Evolutionary conservation across 2,329 filamentous ascomycete genomes (phyloP), one percentile per base, ranked within the genome.

Genomic region (Periglandula ipomoeae): DNA sequence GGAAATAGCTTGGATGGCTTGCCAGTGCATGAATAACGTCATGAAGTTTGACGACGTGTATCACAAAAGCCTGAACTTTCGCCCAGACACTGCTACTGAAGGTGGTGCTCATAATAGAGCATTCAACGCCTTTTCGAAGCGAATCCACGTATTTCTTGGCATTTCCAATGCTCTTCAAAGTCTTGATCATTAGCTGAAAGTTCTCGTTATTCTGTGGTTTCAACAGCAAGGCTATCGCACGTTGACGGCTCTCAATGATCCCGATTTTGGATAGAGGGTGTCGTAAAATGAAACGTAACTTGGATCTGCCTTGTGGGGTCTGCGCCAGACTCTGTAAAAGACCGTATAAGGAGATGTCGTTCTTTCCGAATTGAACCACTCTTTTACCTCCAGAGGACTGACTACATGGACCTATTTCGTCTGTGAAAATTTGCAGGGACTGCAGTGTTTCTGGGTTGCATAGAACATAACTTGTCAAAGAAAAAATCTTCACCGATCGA

Each of bases 361-460:
- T 89, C 63, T 91, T 95, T 1, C 78, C 76, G 19, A 78, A 82
- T 1, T 76, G 80, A 23, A 71, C 58, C 24, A 50, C 59, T 17
- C 55, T 44, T 42, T 58, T 54, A 37, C 54, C 30, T 2, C 85
- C 86, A 66, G 85, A 84, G 56, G 84, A 86, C 53, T 91, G 85
- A 43, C 79, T 82, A 59, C 89, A 89, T 4, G 88, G 90, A 63
- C 95, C 89, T 10, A 79, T 79, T 62, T 96, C 90, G 1, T 85
- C 81, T 48, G 85, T 84, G 23, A 95, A 73, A 24, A 98, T 87
- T 58, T 96, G 91, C 8, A 98, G 75, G 1, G 89, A 89, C 13
- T 80, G 67, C 38, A 97, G 70, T 0, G 90, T 87, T 59, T 96
- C 89, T 2, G 78, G 70, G 56, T 88, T 93, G 55, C 96, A 73